These are phyloP conservation scores for Phyllosticta ampelicida DNA, from an alignment of 2,329 filamentous ascomycete species.

Conservation along the genomic window DNA sequence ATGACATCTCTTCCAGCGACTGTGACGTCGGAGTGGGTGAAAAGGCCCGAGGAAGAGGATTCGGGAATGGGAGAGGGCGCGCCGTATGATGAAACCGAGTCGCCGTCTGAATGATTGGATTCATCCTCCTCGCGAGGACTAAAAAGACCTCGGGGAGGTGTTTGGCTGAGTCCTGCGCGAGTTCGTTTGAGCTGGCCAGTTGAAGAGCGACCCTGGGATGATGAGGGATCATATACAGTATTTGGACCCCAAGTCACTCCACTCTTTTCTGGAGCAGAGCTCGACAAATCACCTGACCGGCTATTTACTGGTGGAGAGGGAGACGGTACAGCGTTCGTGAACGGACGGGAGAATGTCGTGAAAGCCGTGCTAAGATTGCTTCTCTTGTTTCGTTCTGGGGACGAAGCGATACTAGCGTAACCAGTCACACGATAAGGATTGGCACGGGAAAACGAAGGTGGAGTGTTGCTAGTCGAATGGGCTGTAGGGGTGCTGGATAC, in stretches of 20 bases:
- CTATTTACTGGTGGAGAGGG: conserved; percentile 27
- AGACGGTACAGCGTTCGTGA: conserved; percentile 26
- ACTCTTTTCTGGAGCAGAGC: conserved; percentile 28
- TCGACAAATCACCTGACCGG: conserved; percentile 29
- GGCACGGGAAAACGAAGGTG: conserved; percentile 30
- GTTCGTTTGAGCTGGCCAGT: conserved; percentile 2
- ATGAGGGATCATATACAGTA: conserved; percentile 22
- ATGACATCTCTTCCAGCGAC: background rate
- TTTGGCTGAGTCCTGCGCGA: background rate
- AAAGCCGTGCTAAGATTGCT: conserved; percentile 29
- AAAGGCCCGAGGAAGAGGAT: background rate
- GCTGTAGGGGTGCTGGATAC: conserved; percentile 37
- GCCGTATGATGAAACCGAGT: background rate
- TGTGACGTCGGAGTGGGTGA: background rate
- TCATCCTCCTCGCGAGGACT: background rate
- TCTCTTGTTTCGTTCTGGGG: conserved; percentile 26
- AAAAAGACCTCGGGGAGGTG: background rate
- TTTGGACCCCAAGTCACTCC: conserved; percentile 39
- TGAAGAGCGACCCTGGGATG: background rate
- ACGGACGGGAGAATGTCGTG: conserved; percentile 30
- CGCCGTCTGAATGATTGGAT: conserved; percentile 1
- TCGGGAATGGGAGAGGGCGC: background rate
- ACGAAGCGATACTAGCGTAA: conserved; percentile 33
- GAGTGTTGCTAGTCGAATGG: conserved; percentile 43
- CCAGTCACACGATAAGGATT: conserved; percentile 25